Conservation (phyloP, 139 green algal genomes). For the Chlamydomonas applanata region DNA sequence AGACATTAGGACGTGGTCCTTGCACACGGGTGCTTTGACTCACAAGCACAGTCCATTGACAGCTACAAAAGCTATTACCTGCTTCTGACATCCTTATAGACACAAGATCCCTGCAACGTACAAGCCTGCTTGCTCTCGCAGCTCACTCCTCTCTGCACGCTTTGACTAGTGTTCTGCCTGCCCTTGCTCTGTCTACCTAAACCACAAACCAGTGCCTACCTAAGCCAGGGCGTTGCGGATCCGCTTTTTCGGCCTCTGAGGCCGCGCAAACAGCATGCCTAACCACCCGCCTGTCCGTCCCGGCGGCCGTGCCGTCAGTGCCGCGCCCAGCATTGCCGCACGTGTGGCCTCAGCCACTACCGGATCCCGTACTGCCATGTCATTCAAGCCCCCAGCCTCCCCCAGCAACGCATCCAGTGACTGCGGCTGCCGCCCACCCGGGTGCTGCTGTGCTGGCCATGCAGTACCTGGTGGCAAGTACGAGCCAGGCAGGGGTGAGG, state of each 20-base stretch:
- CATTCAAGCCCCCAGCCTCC: not conserved
- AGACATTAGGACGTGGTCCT: no score
- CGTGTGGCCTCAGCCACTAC: not conserved
- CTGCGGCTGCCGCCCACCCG: not conserved
- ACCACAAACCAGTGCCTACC: no score
- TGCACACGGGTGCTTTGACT: no score
- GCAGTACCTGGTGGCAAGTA: not conserved
- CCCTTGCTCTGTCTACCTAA: no score
- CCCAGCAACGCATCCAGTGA: not conserved
- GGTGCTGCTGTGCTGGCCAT: not conserved
- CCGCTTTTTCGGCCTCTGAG: conserved; percentile 27
- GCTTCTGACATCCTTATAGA: no score
- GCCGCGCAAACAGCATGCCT: conserved; percentile 22
- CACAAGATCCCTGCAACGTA: no score
- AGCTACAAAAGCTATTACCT: no score
- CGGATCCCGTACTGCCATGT: not conserved
- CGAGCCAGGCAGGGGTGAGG: no score
- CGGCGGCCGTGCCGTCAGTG: not conserved
- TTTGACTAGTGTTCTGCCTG: no score
- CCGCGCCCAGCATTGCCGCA: not conserved
- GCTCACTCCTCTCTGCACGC: no score
- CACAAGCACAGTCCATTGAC: no score
- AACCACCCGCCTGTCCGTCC: conserved; percentile 11
- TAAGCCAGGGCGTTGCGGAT: conserved; percentile 16
- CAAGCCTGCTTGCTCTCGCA: no score